Evolutionary conservation across 1,139 yeast species (phyloP).

Genomic region (Debaryomyces sp.): DNA sequence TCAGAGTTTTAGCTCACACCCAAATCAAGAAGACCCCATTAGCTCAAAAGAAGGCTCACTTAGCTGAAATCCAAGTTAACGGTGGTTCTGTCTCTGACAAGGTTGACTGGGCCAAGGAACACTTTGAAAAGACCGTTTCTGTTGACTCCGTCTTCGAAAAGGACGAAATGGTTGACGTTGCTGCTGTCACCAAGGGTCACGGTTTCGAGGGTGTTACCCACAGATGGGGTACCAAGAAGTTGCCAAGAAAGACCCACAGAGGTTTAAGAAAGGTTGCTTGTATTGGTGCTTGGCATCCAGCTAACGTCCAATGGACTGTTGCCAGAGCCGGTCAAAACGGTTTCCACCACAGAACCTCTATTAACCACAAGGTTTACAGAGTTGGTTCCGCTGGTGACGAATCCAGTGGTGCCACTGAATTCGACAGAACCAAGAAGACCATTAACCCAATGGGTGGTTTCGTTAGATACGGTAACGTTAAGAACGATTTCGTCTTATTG

Average conservation of each 20-base stretch:
- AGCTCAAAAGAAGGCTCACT: conserved; percentile 99
- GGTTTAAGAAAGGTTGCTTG: conserved; percentile 99
- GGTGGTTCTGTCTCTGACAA: conserved; percentile 99
- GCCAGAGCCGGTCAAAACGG: conserved; percentile 99
- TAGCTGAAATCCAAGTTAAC: conserved; percentile 99
- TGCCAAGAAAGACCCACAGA: conserved; percentile 99
- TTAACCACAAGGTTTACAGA: conserved; percentile 99
- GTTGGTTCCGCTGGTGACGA: conserved; percentile 97
- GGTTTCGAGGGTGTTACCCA: conserved; percentile 99
- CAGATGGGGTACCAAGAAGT: conserved; percentile 99
- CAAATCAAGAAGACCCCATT: conserved; percentile 99
- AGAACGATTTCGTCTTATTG: conserved; percentile 95
- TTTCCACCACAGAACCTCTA: conserved; percentile 99
- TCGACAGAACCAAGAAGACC: conserved; percentile 99
- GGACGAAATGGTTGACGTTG: conserved; percentile 97
- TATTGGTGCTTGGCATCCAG: conserved; percentile 99
- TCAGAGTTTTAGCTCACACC: conserved; percentile 99
- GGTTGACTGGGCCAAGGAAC: conserved; percentile 98
- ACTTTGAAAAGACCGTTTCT: conserved; percentile 98
- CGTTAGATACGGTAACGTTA: conserved; percentile 98
- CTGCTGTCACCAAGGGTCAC: conserved; percentile 99
- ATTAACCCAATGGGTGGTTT: conserved; percentile 99
- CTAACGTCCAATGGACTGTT: conserved; percentile 99
- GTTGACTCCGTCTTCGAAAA: conserved; percentile 97
- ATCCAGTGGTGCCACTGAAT: conserved; percentile 92